Evolutionary conservation across 768 basidiomycete genomes (phyloP), one percentile per base, ranked within the genome.

Genomic region (Tricholoma hemisulphureum): DNA sequence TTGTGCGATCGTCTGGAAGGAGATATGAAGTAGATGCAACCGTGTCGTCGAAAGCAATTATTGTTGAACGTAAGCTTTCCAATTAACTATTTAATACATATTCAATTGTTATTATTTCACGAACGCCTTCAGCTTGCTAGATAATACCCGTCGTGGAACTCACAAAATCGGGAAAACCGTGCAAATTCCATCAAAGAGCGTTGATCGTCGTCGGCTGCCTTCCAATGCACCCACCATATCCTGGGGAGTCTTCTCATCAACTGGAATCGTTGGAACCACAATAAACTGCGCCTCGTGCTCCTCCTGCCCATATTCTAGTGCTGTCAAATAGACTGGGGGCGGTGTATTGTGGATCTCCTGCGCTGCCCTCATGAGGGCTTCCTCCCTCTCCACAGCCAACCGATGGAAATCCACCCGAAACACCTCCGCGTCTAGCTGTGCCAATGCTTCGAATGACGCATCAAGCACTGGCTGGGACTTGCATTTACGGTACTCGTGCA

Each of bases 361-460:
- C 51, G 35, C 14, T 3, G 32, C 51, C 6, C 20, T 20, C 35
- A 34, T 35, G 14, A 34, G 20, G 10, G 51, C 51, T 14, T 52
- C 51, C 32, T 52, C 51, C 24, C 35, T 35, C 51, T 39, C 35
- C 32, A 34, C 32, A 5, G 18, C 51, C 46, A 52, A 20, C n/a
- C 20, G n/a, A 39, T 53, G 28, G 26, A 58, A 31, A 23, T 58
- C 51, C 45, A 29, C 21, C 34, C 52, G 1, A 20, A 58, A 51
- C 29, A 53, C 41, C 9, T 39, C 57, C 26, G 11, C 21, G n/a
- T 58, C 57, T 7, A 58, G 18, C 20, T 34, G 35, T 8, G 51
- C 51, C 2, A 52, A 32, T 24, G 31, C 51, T 10, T 29, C 20
- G 24, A 54, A 53, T 2, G 45, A 51, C 16, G 24, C 18, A 29